Base-by-base conservation (phyloP, 129 eudicot genomes). In the Solidago caesia region DNA sequence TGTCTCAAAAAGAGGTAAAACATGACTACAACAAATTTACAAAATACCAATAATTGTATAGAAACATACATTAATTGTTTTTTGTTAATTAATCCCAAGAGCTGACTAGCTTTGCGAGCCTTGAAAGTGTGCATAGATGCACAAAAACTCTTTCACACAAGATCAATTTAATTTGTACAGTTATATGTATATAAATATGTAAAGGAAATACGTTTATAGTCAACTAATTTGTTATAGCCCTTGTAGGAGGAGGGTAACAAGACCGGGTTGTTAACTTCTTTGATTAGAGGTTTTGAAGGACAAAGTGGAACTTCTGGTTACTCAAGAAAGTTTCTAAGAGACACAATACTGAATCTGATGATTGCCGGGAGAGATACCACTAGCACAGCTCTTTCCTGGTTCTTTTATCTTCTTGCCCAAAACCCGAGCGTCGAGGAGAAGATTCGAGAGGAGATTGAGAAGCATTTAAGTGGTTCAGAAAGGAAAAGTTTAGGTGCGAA, bases 281-380 rank as follows among this genome's bases (percentile, higher is more conserved):
- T 10, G 29, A 25, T 61, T 14, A 27, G 15, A 61, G 66, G 29
- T 12, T 3, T 4, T 43, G 11, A 61, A 61, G 66, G 29, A 12
- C 44, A 69, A 7, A 33, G 39, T 3, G 39, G 39, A 2, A 33
- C 39, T 33, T 33, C 39, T 33, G 39, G 3, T 33, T 33, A 33
- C 39, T 33, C 39, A 3, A 33, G 39, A 33, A 69, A 39, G 4
- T 13, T 75, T 47, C 15, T 84, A 43, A 84, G 86, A 42, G 91
- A 87, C 53, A 41, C 81, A 0, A 6, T 79, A 1, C 6, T 87
- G 48, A 73, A 44, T 62, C 41, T 81, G 14, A 65, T 87, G 80
- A 21, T 75, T 25, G 91, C 91, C 3, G 91, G 85, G 7, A 69
- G 81, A n/a, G 88, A 84, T 71, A 81, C 88, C 0, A 76, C 81